These are phyloP conservation scores for Ophidiomyces ophidiicola DNA, from an alignment of 2,329 filamentous ascomycete species.

Conservation along the genomic window DNA sequence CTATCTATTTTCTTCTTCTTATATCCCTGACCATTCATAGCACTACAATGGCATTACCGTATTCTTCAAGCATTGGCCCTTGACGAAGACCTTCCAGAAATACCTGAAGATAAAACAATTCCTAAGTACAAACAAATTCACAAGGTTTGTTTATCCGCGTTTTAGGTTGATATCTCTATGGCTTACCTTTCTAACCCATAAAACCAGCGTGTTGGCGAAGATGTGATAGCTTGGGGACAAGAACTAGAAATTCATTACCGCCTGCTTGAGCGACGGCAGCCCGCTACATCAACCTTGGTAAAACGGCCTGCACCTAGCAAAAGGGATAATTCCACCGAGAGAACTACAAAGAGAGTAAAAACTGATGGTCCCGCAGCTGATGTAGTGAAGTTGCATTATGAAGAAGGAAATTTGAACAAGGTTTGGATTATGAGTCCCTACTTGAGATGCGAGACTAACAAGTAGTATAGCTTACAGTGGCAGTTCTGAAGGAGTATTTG, in stretches of 20 bases:
- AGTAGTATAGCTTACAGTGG: slow-evolving; percentile 33
- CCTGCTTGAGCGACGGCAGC: slow-evolving; percentile 30
- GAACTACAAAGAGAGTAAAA: slow-evolving; percentile 38
- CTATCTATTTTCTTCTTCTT: background rate
- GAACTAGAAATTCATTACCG: slow-evolving; percentile 50
- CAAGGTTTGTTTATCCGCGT: slow-evolving; percentile 42
- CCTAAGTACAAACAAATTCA: slow-evolving; percentile 80
- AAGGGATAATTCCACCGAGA: slow-evolving; percentile 19
- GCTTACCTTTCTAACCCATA: slow-evolving; percentile 1
- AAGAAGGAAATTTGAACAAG: slow-evolving; percentile 35
- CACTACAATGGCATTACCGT: slow-evolving; percentile 92
- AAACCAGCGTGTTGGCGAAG: slow-evolving; percentile 58
- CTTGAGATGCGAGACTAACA: background rate
- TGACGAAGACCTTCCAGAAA: slow-evolving; percentile 75
- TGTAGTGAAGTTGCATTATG: slow-evolving; percentile 31
- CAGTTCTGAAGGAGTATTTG: slow-evolving; percentile 37
- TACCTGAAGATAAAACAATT: slow-evolving; percentile 62
- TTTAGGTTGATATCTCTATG: background rate
- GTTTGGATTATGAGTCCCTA: slow-evolving; percentile 15
- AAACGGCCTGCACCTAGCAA: slow-evolving; percentile 33
- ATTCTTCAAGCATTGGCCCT: slow-evolving; percentile 85
- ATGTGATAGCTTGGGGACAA: slow-evolving; percentile 64
- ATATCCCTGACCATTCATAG: slow-evolving; percentile 20
- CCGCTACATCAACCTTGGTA: slow-evolving; percentile 34
- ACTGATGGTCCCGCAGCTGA: slow-evolving; percentile 27